Base-by-base conservation (phyloP, 2,329 filamentous ascomycete genomes). In the Botryotinia globosa region DNA sequence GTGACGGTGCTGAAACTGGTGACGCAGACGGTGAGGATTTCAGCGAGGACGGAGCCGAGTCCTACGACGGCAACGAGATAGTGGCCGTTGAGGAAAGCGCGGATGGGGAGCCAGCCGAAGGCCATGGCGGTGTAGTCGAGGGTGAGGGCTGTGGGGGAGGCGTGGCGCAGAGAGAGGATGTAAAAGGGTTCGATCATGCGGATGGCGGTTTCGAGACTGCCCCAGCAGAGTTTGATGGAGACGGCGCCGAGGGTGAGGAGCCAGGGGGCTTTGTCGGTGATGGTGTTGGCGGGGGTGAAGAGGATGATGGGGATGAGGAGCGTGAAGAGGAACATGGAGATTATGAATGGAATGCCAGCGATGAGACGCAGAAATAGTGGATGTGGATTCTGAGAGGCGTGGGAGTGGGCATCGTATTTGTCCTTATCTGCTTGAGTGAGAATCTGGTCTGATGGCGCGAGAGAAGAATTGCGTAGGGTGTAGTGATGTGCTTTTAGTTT, bases 101-200 rank as follows among this genome's bases (percentile, higher is more conserved):
- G 85, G 63, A 91, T 77, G 0, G 90, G 88, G 34, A 92, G 85
- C 80, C 87, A 89, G 5, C 88, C 88, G 70, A 92, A 92, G 8
- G 91, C 90, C 77, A 92, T 87, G 42, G 90, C 90, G 0, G 90
- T 91, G 80, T 94, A 93, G 81, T 94, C 91, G 16, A 93, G 86
- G 0, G 89, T 90, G 10, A 94, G 85, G 2, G 88, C 90, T 75
- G 85, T 87, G 10, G 90, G 84, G 0, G 89, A 87, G 5, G 91
- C 91, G 75, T 91, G 87, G 5, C 91, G 87, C 69, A 85, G 84
- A 22, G 88, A 90, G 3, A 94, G 86, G 73, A 92, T 87, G 79
- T 90, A 92, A 78, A 91, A 94, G 2, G 91, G 91, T 80, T 93
- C 90, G 81, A 93, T 88, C 85, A 93, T 90, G 59, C 91, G 89